Percentiles rank a stretch among this genome's conserved stretches.
Evolutionary conservation across 805 yeast species (phyloP).

Genomic region (Yamadazyma sp.): DNA sequence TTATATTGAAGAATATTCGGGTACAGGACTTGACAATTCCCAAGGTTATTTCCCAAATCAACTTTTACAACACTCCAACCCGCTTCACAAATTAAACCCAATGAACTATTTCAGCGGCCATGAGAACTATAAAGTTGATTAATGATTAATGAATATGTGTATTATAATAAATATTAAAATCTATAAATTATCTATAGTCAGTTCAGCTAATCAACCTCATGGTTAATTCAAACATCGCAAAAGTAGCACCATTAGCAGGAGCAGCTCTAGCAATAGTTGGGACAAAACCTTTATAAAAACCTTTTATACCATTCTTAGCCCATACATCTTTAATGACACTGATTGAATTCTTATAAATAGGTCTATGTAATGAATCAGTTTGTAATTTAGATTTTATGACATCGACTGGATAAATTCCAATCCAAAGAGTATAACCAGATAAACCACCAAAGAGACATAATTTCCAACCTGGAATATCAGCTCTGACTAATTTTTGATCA

Average conservation of each 20-base stretch:
- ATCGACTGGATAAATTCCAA: conserved; percentile 81
- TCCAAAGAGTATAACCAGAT: conserved; percentile 91
- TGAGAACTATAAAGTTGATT: too few relatives aligned
- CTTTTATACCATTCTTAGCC: conserved; percentile 61
- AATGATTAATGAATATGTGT: too few relatives aligned
- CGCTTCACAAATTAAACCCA: too few relatives aligned
- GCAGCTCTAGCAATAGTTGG: conserved; percentile 96
- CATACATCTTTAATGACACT: conserved; percentile 57
- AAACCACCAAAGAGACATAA: conserved; percentile 85
- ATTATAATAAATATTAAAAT: too few relatives aligned
- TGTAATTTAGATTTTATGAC: conserved; percentile 89
- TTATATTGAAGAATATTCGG: conserved; percentile 18
- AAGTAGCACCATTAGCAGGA: conserved; percentile 97
- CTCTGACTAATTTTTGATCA: conserved; percentile 47
- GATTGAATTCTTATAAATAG: conserved; percentile 55
- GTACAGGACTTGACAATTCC: too few relatives aligned
- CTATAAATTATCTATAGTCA: too few relatives aligned
- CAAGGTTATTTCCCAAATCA: too few relatives aligned
- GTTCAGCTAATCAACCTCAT: conserved; percentile 66
- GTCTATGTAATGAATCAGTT: conserved; percentile 53
- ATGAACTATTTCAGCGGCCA: too few relatives aligned
- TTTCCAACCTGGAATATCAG: conserved; percentile 84
- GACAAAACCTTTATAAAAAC: conserved; percentile 85
- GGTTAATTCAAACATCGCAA: conserved; percentile 87
- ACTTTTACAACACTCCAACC: too few relatives aligned